A percentile compares a stretch with the other conserved stretches of the same genome.
Evolutionary conservation across 768 basidiomycete species (phyloP).

Genomic region (Gautieria morchelliformis): DNA sequence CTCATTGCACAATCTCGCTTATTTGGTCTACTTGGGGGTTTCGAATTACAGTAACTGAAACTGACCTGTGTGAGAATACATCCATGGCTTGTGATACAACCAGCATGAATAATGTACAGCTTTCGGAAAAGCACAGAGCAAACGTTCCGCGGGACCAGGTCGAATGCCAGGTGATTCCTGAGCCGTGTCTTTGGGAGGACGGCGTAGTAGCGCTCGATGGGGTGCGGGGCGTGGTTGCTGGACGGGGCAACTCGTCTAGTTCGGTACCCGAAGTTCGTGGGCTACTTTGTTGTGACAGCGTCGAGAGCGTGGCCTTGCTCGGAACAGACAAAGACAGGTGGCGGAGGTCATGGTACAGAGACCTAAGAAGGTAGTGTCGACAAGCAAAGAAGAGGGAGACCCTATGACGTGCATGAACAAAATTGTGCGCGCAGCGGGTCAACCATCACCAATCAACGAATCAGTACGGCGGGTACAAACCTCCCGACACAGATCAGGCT

Average conservation of each 20-base stretch:
- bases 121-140: slow-evolving; percentile 65
- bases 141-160: slow-evolving; percentile 50
- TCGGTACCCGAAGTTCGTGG: slow-evolving; percentile 20
- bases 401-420: slow-evolving; percentile 22
- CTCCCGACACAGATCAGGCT: not conserved
- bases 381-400: slow-evolving; percentile 45
- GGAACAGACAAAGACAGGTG: slow-evolving; percentile 9
- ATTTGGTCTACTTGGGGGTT: not conserved
- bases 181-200: slow-evolving; percentile 7
- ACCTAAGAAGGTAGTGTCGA: slow-evolving; percentile 46
- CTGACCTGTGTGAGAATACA: slow-evolving; percentile 46
- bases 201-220: slow-evolving; percentile 10
- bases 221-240: slow-evolving; percentile 17
- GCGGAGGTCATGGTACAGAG: slow-evolving; percentile 51
- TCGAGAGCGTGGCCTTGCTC: slow-evolving; percentile 18
- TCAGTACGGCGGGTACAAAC: not conserved
- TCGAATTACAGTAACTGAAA: too few relatives aligned
- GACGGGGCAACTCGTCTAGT: slow-evolving; percentile 30
- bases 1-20: not conserved
- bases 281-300: slow-evolving; percentile 23
- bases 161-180: slow-evolving; percentile 36
- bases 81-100: slow-evolving; percentile 62
- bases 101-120: slow-evolving; percentile 60
- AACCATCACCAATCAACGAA: not conserved
- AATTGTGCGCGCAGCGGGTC: too few relatives aligned